Base-by-base conservation (phyloP, 2,329 filamentous ascomycete species). In the Zalaria obscura region DNA sequence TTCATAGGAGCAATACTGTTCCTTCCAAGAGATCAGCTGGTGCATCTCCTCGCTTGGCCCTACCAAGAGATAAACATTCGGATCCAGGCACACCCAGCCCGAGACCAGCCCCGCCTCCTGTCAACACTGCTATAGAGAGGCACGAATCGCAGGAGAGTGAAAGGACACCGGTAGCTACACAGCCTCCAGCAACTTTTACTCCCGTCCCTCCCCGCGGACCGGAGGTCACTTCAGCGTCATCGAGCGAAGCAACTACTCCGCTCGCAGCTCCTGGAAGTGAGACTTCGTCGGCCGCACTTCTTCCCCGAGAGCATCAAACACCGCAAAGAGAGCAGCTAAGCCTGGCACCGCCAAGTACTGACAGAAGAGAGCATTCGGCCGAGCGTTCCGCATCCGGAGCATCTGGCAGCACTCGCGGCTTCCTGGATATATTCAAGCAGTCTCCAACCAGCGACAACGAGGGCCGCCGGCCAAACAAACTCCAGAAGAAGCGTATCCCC, bases 1-100 rank as follows among this genome's bases (percentile, higher is more conserved):
- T 84, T n/a, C 73, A 79, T 53, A 67, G 80, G 49, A 95, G 89
- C 63, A 96, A 96, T 57, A 98, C 91, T 3, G 71, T 96, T 9
- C 91, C 91, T 1, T 91, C 89, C 0, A 93, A 93, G 57, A 81
- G 83, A 57, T 91, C 86, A 5, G 77, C 76, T 5, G 61, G 88
- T 35, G 68, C 75, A 34, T 72, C 78, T 2, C 73, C 74, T 4
- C 73, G 82, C n/a, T 83, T 87, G 52, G 71, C 51, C 26, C 18
- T 18, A 18, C 18, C 18, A 18, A 38, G 55, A 7, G 55, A 75
- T 28, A 71, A 70, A 51, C 63, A 69, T 32, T 68, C 71, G 4
- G 68, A 73, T 28, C 63, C 74, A 18, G 65, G 70, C 6, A 69
- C 72, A 1, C 67, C 71, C 6, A 66, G 46, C 31, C 44, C 51